These are phyloP conservation scores for Tetrapisispora fleetii DNA, from an alignment of 805 yeast genomes.

Conservation along the genomic window DNA sequence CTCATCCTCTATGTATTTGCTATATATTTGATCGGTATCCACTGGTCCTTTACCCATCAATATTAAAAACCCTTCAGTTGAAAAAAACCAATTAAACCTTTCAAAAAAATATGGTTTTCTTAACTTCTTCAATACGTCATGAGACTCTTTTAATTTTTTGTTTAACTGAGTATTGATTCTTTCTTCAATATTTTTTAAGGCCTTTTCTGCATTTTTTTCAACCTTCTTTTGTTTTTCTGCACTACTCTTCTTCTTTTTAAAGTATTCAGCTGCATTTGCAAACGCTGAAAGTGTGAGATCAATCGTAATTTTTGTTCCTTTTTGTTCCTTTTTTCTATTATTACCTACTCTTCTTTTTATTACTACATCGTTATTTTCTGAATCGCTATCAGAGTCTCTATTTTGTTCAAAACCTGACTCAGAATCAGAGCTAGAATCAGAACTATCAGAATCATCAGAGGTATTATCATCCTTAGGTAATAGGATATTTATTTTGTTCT, in stretches of 20 bases:
- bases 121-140: conserved; percentile 43
- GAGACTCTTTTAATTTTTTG: conserved; percentile 49
- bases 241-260: conserved; percentile 66
- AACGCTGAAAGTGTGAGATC: conserved; percentile 67
- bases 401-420: conserved; percentile 16
- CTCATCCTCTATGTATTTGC: conserved; percentile 61
- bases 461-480: conserved; percentile 36
- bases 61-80: conserved; percentile 80
- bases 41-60: conserved; percentile 75
- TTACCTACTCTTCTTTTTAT: conserved; percentile 2
- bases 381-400: conserved; percentile 7
- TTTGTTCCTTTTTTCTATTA: conserved; percentile 4
- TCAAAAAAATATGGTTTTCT: conserved; percentile 85
- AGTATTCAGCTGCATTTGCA: conserved; percentile 81
- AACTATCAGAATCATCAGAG: conserved; percentile 23
- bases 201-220: conserved; percentile 63
- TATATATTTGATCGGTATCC: conserved; percentile 73
- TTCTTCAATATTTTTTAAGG: conserved; percentile 72
- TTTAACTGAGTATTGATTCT: conserved; percentile 66
- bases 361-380: conserved; percentile 9
- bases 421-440: conserved; percentile 26
- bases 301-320: conserved; percentile 44
- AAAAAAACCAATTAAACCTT: conserved; percentile 88
- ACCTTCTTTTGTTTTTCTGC: conserved; percentile 73
- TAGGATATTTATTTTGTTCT: conserved; percentile 52